phyloP scores from a whole-genome alignment of 371 early-diverging fungal species.

The Lichtheimia ornata region DNA sequence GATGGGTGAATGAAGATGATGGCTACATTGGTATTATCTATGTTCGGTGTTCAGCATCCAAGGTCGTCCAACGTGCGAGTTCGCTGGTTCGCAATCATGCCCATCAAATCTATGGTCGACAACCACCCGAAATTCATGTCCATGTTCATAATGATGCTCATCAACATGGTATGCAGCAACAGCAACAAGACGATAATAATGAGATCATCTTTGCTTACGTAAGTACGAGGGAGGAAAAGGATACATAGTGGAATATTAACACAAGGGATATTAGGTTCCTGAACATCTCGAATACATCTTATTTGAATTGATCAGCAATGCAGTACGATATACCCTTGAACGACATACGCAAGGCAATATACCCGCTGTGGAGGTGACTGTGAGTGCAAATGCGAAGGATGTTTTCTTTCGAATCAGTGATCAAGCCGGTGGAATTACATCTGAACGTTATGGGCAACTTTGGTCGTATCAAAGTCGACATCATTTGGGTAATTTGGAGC shows the following conservation, averaged over 20 bases:
- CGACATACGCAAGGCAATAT: conserved; percentile 22
- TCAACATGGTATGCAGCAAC: conserved; percentile 10
- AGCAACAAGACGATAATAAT: conserved; percentile 14
- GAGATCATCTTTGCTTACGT: conserved; percentile 53
- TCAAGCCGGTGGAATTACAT: conserved; percentile 86
- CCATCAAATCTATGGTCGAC: conserved; percentile 4
- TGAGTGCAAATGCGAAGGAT: conserved; percentile 73
- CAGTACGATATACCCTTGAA: conserved; percentile 66
- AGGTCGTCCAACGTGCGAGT: conserved; percentile 15
- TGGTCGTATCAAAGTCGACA: conserved; percentile 77
- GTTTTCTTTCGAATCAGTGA: conserved; percentile 92
- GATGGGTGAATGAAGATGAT: conserved; percentile 37
- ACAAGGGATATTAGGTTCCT: conserved; percentile 47
- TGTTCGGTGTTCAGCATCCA: conserved; percentile 55
- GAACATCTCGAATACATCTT: conserved; percentile 94
- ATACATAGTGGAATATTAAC: too few relatives aligned
- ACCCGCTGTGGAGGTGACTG: conserved; percentile 82
- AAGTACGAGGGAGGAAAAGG: conserved; percentile 11
- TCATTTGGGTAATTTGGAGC: conserved; percentile 33
- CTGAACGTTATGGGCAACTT: conserved; percentile 61
- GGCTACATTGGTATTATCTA: conserved; percentile 66
- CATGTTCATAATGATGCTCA: conserved; percentile 17
- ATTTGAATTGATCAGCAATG: conserved; percentile 91
- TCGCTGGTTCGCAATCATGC: conserved; percentile 20
- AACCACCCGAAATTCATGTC: conserved; percentile 27